A percentile compares a stretch with the other conserved stretches of the same genome.
phyloP scores from a whole-genome alignment of 345 rosid genomes.

The Pseudoturritis turrita region DNA sequence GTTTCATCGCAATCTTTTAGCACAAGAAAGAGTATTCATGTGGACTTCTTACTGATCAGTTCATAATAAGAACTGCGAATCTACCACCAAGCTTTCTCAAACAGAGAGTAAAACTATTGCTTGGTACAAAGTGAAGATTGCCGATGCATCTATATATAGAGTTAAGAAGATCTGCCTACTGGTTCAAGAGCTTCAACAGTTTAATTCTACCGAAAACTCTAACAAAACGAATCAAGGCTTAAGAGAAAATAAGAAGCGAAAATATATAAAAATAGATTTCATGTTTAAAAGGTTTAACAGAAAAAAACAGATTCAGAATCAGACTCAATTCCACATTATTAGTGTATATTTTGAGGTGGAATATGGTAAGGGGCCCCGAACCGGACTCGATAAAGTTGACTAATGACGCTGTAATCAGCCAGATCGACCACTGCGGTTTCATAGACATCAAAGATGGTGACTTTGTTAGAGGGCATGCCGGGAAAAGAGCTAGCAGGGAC shows the following conservation, averaged over 20 bases:
- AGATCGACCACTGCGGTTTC: neutral
- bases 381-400: accelerated
- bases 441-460: neutral
- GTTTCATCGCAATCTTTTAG: neutral
- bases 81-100: neutral
- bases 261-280: too few relatives aligned
- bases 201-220: too few relatives aligned
- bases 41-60: neutral
- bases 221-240: too few relatives aligned
- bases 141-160: too few relatives aligned
- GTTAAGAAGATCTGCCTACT: too few relatives aligned
- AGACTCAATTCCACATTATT: neutral
- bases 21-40: neutral
- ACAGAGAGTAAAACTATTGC: too few relatives aligned
- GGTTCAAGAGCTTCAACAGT: too few relatives aligned
- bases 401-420: neutral
- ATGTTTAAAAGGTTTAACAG: too few relatives aligned
- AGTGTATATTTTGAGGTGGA: neutral
- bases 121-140: too few relatives aligned
- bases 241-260: too few relatives aligned
- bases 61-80: neutral
- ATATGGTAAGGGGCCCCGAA: neutral
- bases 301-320: too few relatives aligned
- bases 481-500: neutral
- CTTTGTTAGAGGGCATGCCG: neutral